These are phyloP conservation scores for Biscutella laevigata DNA, from an alignment of 441 rosid species.

Conservation along the genomic window DNA sequence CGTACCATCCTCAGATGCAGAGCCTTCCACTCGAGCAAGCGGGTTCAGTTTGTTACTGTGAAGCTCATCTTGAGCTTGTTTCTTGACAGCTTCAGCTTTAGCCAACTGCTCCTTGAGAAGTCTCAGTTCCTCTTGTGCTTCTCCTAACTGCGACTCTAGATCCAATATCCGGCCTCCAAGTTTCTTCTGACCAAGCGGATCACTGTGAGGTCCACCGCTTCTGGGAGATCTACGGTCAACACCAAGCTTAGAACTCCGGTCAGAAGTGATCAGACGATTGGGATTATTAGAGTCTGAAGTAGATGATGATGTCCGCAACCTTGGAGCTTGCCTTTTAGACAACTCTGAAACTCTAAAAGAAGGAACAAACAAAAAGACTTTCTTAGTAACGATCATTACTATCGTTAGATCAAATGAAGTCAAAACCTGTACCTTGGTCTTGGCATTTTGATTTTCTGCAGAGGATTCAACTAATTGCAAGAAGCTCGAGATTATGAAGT, in stretches of 20 bases:
- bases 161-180: conserved; percentile 77
- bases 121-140: conserved; percentile 85
- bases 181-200: conserved; percentile 60
- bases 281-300: conserved; percentile 48
- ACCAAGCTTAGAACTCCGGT: conserved; percentile 62
- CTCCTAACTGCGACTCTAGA: conserved; percentile 84
- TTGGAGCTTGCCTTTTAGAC: conserved; percentile 67
- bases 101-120: conserved; percentile 63
- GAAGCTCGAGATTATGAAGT: too few relatives aligned
- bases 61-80: conserved; percentile 56
- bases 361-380: not conserved
- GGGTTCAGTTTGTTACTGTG: conserved; percentile 37
- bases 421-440: conserved; percentile 48
- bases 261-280: conserved; percentile 42
- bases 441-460: conserved; percentile 33
- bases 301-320: conserved; percentile 53
- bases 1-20: conserved; percentile 20
- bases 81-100: conserved; percentile 84
- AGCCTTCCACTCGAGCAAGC: conserved; percentile 8
- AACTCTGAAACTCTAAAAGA: conserved; percentile 51
- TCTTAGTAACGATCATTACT: conserved; percentile 2
- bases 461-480: too few relatives aligned
- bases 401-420: not conserved
- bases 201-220: conserved; percentile 46
- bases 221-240: conserved; percentile 65